Evolutionary conservation across 2,329 filamentous ascomycete genomes (phyloP), one percentile per base, ranked within the genome.

Genomic region (Talaromyces funiculosus): DNA sequence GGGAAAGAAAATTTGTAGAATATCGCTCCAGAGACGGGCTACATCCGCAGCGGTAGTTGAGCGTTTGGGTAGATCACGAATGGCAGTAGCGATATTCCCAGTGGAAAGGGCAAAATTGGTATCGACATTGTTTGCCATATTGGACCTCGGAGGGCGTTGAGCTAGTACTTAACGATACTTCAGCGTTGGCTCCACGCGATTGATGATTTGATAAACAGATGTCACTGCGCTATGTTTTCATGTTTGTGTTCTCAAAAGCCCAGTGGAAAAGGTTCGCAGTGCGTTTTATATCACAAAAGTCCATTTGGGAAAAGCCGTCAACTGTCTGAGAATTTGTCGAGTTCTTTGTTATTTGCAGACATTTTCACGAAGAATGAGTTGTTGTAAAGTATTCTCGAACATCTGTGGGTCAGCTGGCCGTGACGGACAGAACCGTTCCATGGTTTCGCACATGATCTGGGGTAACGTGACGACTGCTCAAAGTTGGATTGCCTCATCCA

Each of bases 1-100:
- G n/a, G 60, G 60, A n/a, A 61, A 58, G 47, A 61, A 58, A 12
- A 58, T 35, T 3, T 38, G 29, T 7, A 61, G 38, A 10, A 61
- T 47, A 10, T 55, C 33, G 16, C 53, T 33, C 55, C 55, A 61
- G 47, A 61, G 53, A 24, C 14, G 29, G 18, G 60, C 37, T 20
- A 57, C 47, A 22, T 61, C 47, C 16, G 33, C 47, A 24, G 38
- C 47, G 16, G 40, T 57, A 6, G 55, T 54, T n/a, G 60, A 54
- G 60, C 55, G 26, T 18, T 55, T 58, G 4, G 37, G 29, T n/a
- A 58, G 31, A 18, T 49, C 47, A 38, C 49, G 60, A 53, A 61
- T 43, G 16, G 60, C 45, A 10, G 54, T 38, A 20, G 49, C 45
- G 8, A 45, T 40, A 24, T 54, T n/a, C 4, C 60, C 60, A 7